Base-by-base conservation (phyloP, 1,284 basidiomycete genomes). In the Lignosus rhinocerotis region DNA sequence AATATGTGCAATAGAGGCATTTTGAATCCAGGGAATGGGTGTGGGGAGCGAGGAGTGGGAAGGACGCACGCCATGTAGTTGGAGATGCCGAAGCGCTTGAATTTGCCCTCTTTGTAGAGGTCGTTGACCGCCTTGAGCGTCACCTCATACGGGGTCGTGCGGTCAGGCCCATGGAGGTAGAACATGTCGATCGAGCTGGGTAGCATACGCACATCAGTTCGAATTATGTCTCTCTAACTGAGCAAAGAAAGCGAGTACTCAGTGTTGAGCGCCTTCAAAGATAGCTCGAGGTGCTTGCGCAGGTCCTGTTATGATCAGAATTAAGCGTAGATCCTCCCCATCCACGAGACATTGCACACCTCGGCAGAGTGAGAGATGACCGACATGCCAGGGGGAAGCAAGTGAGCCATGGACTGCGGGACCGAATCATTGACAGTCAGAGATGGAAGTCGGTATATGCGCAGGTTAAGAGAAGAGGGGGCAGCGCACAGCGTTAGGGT, bases 111-210 rank as follows among this genome's bases (percentile, higher is more conserved):
- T 59, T 79, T 75, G 71, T 84, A 73, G 21, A 80, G 74, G 5
- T 80, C 78, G 67, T 85, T 73, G 50, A 81, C 74, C 0, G 78
- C 78, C 53, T 73, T 73, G 31, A 84, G 66, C 0, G 83, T 83
- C 43, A 75, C 78, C 43, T 77, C 80, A 59, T 79, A 79, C 0
- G 77, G 75, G 0, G 73, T 76, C 30, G 73, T 71, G 21, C 82
- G 76, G 62, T 85, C 83, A 5, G 83, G 81, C 4, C 74, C 79
- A 63, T 85, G 83, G 3, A 86, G 74, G 69, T 85, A 85, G 70
- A 74, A 84, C 62, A 84, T 75, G 43, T 83, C 80, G 46, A 64
- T 41, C 7, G 53, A 61, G 43, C 62, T 64, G 31, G 10, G 16
- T 12, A n/a, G 19, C 9, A 12, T 3, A 36, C 16, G 17, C 14